phyloP scores from a whole-genome alignment of 345 rosid species.

The Carallia pectinifolia region DNA sequence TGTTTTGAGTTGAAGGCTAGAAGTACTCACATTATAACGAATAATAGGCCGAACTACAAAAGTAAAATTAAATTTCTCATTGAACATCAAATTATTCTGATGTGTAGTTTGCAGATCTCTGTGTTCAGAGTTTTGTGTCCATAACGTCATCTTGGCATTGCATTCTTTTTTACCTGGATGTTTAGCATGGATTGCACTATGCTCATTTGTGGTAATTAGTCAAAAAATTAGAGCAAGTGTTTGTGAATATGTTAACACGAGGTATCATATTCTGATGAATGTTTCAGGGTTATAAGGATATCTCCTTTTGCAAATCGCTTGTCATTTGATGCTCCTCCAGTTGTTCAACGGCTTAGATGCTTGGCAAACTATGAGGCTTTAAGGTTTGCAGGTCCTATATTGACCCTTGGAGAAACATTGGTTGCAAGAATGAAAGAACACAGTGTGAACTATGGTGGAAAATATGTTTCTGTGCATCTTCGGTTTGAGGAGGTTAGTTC shows the following conservation, averaged over 20 bases:
- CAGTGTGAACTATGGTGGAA: constrained; percentile 71
- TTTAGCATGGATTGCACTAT: neutral
- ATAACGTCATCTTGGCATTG: no score
- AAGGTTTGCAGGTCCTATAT: constrained; percentile 72
- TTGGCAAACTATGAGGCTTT: constrained; percentile 90
- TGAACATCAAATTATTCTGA: no score
- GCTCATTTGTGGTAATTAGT: neutral
- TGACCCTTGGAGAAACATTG: constrained; percentile 68
- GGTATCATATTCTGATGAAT: constrained; percentile 19
- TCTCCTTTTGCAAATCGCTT: constrained; percentile 98
- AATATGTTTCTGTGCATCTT: constrained; percentile 93
- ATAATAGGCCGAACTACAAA: no score
- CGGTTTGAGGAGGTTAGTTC: constrained; percentile 96
- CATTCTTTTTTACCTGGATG: no score
- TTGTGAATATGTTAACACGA: constrained; percentile 10
- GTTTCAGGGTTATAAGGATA: constrained; percentile 85
- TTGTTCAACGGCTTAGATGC: constrained; percentile 92
- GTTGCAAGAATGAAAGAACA: constrained; percentile 96
- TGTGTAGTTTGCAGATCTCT: no score
- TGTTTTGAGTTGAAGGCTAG: no score
- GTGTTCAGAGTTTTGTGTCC: no score
- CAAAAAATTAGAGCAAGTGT: neutral
- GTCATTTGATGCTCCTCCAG: constrained; percentile 90
- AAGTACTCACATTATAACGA: no score
- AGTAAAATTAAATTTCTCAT: no score